These are phyloP conservation scores for Parathielavia appendiculata DNA, from an alignment of 495 filamentous ascomycete genomes.

Conservation along the genomic window DNA sequence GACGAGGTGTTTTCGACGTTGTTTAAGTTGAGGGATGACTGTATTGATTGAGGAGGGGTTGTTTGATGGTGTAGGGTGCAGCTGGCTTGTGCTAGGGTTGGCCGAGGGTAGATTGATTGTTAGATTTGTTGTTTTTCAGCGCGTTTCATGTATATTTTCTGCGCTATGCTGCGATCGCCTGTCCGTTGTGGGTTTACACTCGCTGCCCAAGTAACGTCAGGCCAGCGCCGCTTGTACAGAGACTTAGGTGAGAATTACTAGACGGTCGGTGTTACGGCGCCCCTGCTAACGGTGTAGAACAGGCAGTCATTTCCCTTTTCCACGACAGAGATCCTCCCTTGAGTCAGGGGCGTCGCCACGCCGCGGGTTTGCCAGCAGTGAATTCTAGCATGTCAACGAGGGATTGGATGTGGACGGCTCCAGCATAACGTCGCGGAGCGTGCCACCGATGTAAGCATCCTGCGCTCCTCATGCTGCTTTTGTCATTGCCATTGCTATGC, in stretches of 20 bases:
- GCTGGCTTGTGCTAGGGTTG: background rate
- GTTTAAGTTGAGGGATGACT: conserved; percentile 67
- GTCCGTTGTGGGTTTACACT: too few species aligned
- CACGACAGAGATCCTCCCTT: conserved; percentile 45
- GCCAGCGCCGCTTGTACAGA: too few species aligned
- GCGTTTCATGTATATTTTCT: background rate
- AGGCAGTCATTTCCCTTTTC: too few species aligned
- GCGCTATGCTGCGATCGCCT: too few species aligned
- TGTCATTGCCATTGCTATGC: background rate
- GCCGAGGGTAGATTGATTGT: too few species aligned
- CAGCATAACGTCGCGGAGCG: conserved; percentile 40
- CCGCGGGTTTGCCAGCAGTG: conserved; percentile 20
- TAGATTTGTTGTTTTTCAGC: too few species aligned
- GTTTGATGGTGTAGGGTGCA: background rate
- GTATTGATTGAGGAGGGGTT: conserved; percentile 46
- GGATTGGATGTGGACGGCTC: conserved; percentile 34
- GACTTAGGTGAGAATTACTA: too few species aligned
- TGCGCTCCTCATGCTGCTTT: background rate
- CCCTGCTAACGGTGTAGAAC: conserved; percentile 41
- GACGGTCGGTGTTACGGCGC: too few species aligned
- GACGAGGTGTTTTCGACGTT: conserved; percentile 69
- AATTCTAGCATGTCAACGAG: conserved; percentile 37
- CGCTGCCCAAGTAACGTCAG: too few species aligned
- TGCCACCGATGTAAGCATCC: conserved; percentile 14
- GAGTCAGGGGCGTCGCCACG: conserved; percentile 33